Evolutionary conservation across 2,329 filamentous ascomycete species (phyloP).

Genomic region (Sordariomycetes sp.): DNA sequence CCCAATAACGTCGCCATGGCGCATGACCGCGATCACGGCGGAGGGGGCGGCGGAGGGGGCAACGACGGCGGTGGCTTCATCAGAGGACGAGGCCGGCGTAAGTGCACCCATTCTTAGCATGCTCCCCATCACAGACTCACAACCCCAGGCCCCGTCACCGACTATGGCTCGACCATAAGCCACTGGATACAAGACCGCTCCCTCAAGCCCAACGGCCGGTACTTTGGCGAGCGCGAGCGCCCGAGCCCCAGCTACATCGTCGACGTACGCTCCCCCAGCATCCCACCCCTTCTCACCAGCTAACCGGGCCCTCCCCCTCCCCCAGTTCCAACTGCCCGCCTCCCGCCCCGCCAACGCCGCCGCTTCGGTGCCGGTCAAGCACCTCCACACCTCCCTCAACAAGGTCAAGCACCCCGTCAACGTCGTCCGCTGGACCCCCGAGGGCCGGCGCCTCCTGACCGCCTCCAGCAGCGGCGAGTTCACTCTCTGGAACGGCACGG

Average conservation of each 20-base stretch:
- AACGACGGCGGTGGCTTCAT: conserved; percentile 23
- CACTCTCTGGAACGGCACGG: conserved; percentile 96
- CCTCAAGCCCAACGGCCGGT: conserved; percentile 54
- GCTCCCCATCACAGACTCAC: neutral
- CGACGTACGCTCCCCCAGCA: conserved; percentile 39
- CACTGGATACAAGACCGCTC: conserved; percentile 80
- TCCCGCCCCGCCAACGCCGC: conserved; percentile 62
- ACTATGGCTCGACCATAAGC: conserved; percentile 80
- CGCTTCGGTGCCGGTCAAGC: conserved; percentile 85
- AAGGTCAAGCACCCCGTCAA: conserved; percentile 98
- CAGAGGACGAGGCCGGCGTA: conserved; percentile 37
- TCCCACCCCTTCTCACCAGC: neutral
- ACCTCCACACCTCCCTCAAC: conserved; percentile 94
- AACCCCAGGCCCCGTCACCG: conserved; percentile 69
- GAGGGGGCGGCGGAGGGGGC: conserved; percentile 18
- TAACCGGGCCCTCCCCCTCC: no score
- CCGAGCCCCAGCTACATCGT: conserved; percentile 83
- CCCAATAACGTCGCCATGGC: conserved; percentile 25
- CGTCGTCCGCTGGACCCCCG: conserved; percentile 93
- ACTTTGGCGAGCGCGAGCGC: conserved; percentile 64
- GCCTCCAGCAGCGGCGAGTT: conserved; percentile 96
- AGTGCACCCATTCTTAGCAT: conserved; percentile 14
- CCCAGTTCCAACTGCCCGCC: conserved; percentile 73
- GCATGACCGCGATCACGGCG: conserved; percentile 32
- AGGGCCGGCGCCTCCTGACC: conserved; percentile 81